Evolutionary conservation across 257 asterid genomes (phyloP), one percentile per base, ranked within the genome.

Genomic region (Fraxinus excelsior): DNA sequence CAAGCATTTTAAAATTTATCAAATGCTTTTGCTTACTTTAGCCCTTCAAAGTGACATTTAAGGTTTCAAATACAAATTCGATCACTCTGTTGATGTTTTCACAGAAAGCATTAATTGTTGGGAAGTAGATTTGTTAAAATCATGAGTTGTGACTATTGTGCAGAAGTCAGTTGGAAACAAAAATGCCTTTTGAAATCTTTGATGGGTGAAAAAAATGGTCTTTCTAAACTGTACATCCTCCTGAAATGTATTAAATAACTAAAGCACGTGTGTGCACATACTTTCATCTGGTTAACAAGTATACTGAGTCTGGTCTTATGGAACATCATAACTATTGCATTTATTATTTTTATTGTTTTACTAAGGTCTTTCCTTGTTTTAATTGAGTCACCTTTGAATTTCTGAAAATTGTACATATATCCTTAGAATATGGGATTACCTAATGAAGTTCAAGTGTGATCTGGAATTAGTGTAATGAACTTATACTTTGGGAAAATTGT

Each of bases 1-100:
- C 53, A 8, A 29, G n/a, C 14, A 10, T 46, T 60, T 16, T 62
- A 73, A 44, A 13, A 34, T 78, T 6, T 3, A 11, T 1, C 1
- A 21, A 23, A 49, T 31, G 21, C n/a, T 38, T 80, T 28, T 74
- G 78, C 21, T 1, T 19, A 73, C 64, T 82, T 58, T 42, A 56
- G 25, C 69, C 21, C 25, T 29, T 74, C 13, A 14, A 29, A 8
- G 35, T 46, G 29, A 21, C 16, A 34, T n/a, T 60, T 7, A 35
- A 71, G 25, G 69, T 74, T 77, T 11, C 65, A 34, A 65, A 35
- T 28, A 31, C 46, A 19, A 60, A 42, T 35, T 13, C 28, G 28
- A 21, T 56, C 28, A n/a, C 65, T 56, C 28, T 56, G 64, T n/a
- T 21, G 26, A 10, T n/a, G 65, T 56, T 56, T 56, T 12, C 34